Evolutionary conservation across 2,329 filamentous ascomycete species (phyloP), one percentile per base, ranked within the genome.

Genomic region (Fusarium armeniacum): DNA sequence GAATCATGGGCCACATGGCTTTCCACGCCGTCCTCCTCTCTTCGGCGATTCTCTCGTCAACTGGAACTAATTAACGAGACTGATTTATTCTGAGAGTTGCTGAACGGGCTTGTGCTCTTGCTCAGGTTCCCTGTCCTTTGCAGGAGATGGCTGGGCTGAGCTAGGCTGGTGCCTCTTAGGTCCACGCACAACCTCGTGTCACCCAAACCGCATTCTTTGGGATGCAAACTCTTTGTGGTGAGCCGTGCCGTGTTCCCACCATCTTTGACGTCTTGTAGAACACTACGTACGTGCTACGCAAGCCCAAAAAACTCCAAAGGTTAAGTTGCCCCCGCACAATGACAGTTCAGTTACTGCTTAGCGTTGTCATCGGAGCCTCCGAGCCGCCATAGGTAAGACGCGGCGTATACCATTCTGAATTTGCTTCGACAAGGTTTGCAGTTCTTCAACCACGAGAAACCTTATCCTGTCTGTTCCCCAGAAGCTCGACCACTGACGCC

Each of bases 1-100:
- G 67, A 70, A 45, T 71, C 67, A 52, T 69, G 67, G 18, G 58
- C 45, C 46, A 62, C 54, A 58, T 63, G 58, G 67, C 58, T 44
- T 33, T n/a, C 33, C 45, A 45, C 43, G 32, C 53, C 13, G 52
- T 30, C 38, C 24, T 30, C 26, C 13, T 20, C 49, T 41, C 24
- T 52, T 52, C n/a, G 15, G 24, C 26, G 32, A 49, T 36, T 50
- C 38, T 59, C 36, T 45, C 32, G 33, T 55, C 33, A 45, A 41
- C 33, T 30, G 26, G 33, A 36, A 43, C 45, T 28, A 36, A 63
- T 43, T 40, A 36, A 40, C 32, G 16, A 51, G 18, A 35, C 12
- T 53, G n/a, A 24, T 41, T 41, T 38, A 50, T 51, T 30, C 38
- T 36, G 43, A 44, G 30, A 33, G 47, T 11, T 40, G 15, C 6